A percentile compares a stretch with the other conserved stretches of the same genome.
Evolutionary conservation across 768 basidiomycete genomes (phyloP).

Genomic region (Russula compacta): DNA sequence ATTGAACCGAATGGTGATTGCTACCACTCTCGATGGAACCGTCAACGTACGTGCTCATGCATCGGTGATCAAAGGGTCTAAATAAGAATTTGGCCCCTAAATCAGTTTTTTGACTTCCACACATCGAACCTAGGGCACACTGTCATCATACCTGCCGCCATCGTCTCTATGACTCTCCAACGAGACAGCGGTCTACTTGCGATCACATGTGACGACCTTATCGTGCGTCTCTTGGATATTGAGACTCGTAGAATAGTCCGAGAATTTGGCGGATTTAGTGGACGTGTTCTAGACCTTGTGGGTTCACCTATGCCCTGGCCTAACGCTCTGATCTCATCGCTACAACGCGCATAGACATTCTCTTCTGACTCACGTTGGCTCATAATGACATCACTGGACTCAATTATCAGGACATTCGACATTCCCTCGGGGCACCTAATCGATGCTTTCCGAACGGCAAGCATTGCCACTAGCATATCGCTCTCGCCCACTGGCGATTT

Average conservation of each 20-base stretch:
- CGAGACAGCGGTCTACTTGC: constrained; percentile 81
- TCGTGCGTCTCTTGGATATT: constrained; percentile 80
- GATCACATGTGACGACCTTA: constrained; percentile 75
- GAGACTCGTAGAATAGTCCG: constrained; percentile 84
- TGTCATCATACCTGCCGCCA: constrained; percentile 55
- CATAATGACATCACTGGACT: constrained; percentile 79
- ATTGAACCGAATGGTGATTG: constrained; percentile 72
- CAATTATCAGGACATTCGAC: constrained; percentile 90
- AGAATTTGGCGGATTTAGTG: constrained; percentile 77
- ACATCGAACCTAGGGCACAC: constrained; percentile 65
- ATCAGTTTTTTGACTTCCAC: constrained; percentile 97
- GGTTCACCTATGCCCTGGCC: constrained; percentile 23
- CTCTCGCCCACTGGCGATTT: constrained; percentile 97
- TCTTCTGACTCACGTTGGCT: constrained; percentile 96
- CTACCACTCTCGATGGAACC: constrained; percentile 81
- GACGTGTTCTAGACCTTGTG: constrained; percentile 84
- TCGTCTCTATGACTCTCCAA: constrained; percentile 66
- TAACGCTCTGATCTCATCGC: not conserved
- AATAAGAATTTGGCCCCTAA: not conserved
- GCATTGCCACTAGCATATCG: constrained; percentile 79
- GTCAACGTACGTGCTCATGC: constrained; percentile 55
- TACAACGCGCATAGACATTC: constrained; percentile 52
- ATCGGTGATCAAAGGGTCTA: not conserved
- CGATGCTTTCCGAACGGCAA: constrained; percentile 82
- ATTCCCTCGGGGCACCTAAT: constrained; percentile 88